These are phyloP conservation scores for Microcera coccophila DNA, from an alignment of 2,329 filamentous ascomycete species.

Conservation along the genomic window DNA sequence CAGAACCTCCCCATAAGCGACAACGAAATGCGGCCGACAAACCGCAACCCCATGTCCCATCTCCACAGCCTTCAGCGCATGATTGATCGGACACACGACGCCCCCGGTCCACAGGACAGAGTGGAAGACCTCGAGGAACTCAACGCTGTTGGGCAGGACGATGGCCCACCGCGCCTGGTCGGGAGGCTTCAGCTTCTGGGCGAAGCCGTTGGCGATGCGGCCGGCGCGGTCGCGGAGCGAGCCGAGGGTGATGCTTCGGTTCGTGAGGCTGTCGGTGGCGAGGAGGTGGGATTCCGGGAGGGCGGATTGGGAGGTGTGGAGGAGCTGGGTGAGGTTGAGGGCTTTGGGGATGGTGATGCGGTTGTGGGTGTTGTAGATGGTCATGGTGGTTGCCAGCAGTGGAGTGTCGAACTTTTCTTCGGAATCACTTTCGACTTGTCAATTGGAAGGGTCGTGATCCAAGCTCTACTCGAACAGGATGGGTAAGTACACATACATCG, in stretches of 20 bases:
- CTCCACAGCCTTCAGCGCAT: constrained; percentile 36
- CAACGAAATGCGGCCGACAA: constrained; percentile 38
- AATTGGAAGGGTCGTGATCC: too few relatives aligned
- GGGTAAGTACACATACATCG: too few relatives aligned
- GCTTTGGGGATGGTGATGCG: constrained; percentile 35
- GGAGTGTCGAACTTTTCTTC: too few relatives aligned
- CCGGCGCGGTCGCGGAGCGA: constrained; percentile 40
- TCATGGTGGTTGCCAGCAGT: too few relatives aligned
- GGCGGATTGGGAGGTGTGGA: constrained; percentile 34
- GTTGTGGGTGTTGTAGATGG: constrained; percentile 28
- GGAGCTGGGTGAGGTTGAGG: constrained; percentile 42
- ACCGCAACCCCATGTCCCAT: constrained; percentile 42
- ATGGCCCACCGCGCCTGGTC: constrained; percentile 40
- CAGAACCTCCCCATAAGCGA: constrained; percentile 36
- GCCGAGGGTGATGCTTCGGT: constrained; percentile 43
- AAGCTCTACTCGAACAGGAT: too few relatives aligned
- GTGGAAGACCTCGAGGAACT: constrained; percentile 42
- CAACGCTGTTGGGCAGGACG: constrained; percentile 43
- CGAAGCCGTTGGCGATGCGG: constrained; percentile 38
- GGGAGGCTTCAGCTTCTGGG: constrained; percentile 27
- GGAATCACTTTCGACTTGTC: too few relatives aligned
- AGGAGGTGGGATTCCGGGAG: constrained; percentile 42
- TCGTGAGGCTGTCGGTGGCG: constrained; percentile 40
- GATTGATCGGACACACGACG: constrained; percentile 37
- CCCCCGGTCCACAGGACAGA: constrained; percentile 40